phyloP scores from a whole-genome alignment of 306 rosid species.

The Quercus suber region DNA sequence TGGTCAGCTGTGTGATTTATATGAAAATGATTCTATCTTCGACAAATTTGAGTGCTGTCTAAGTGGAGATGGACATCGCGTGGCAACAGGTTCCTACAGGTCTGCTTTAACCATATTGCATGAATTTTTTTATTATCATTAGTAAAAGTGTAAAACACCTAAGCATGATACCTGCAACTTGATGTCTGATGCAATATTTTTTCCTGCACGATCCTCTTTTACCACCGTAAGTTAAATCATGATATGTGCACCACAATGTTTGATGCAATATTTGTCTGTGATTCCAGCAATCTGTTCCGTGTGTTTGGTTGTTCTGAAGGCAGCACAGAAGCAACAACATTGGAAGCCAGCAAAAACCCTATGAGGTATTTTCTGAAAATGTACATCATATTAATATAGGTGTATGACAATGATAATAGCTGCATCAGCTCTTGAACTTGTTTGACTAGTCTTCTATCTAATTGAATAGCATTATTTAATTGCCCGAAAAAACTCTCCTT shows the following conservation, averaged over 20 bases:
- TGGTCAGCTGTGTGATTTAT: slow-evolving; percentile 84
- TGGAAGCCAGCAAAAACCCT: slow-evolving; percentile 99
- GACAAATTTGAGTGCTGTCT: slow-evolving; percentile 97
- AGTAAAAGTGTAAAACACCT: background rate
- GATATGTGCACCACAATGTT: background rate
- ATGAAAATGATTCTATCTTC: slow-evolving; percentile 93
- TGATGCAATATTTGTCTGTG: slow-evolving; percentile 21
- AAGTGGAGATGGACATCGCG: slow-evolving; percentile 85
- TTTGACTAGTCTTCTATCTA: background rate
- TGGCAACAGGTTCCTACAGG: slow-evolving; percentile 99
- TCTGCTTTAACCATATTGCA: slow-evolving; percentile 17
- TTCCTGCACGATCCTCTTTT: background rate
- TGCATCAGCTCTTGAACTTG: background rate
- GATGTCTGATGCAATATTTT: background rate
- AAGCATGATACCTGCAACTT: background rate
- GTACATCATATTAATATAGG: background rate
- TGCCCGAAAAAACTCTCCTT: background rate
- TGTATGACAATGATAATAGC: background rate
- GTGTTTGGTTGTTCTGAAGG: slow-evolving; percentile 88
- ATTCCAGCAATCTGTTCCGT: slow-evolving; percentile 88
- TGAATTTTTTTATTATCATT: background rate
- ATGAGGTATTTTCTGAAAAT: slow-evolving; percentile 63
- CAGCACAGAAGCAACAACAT: slow-evolving; percentile 74
- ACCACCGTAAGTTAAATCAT: background rate
- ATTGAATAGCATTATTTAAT: background rate